Percentiles rank a stretch among this genome's conserved stretches.
phyloP scores from a whole-genome alignment of 179 eudicot species.

The Silene noctiflora region DNA sequence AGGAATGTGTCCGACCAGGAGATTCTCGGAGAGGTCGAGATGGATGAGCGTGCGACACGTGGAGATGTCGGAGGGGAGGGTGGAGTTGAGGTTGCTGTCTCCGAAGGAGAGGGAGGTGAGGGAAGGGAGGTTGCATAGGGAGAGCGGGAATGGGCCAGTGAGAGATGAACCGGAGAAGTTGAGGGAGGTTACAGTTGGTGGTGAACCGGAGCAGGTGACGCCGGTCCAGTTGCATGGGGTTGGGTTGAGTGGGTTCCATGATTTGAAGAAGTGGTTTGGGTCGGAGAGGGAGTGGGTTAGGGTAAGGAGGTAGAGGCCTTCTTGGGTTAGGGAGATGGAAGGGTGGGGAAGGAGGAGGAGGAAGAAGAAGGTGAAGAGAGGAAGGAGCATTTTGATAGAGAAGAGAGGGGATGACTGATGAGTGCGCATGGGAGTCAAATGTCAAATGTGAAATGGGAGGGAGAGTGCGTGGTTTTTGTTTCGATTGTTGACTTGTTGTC shows the following conservation, averaged over 20 bases:
- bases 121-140: constrained; percentile 48
- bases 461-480: too few relatives aligned
- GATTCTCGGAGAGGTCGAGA: constrained; percentile 53
- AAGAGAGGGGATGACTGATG: constrained; percentile 16
- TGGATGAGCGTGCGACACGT: constrained; percentile 39
- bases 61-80: constrained; percentile 43
- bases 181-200: constrained; percentile 32
- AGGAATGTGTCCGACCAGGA: constrained; percentile 51
- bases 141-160: constrained; percentile 57
- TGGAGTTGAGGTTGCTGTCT: constrained; percentile 50
- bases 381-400: constrained; percentile 20
- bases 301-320: constrained; percentile 45
- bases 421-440: constrained; percentile 39
- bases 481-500: too few relatives aligned
- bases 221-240: constrained; percentile 68
- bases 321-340: constrained; percentile 50
- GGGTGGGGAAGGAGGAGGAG: neutral
- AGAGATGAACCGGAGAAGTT: constrained; percentile 46
- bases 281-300: constrained; percentile 48
- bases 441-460: too few relatives aligned
- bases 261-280: constrained; percentile 41
- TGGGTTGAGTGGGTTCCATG: constrained; percentile 41
- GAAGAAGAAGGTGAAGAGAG: neutral
- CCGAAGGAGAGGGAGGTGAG: constrained; percentile 42
- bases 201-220: constrained; percentile 38